A percentile compares a stretch with the other conserved stretches of the same genome.
These are phyloP conservation scores for Paragyromitra xinjiangensis DNA, from an alignment of 495 filamentous ascomycete genomes.

Conservation along the genomic window DNA sequence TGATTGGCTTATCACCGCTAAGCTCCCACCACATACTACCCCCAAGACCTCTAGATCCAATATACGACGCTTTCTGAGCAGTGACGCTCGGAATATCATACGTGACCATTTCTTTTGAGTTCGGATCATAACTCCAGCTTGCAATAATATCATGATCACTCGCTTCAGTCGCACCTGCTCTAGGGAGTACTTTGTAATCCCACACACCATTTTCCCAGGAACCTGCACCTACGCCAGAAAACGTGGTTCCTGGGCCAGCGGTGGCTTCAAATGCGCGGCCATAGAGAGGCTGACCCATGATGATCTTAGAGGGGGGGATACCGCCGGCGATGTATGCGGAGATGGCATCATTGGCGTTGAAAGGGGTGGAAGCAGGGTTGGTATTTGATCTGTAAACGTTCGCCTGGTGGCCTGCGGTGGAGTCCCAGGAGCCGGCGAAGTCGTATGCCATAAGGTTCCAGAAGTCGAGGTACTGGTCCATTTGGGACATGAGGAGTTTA, in stretches of 20 bases:
- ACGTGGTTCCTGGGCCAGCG: conserved; percentile 72
- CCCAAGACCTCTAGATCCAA: conserved; percentile 70
- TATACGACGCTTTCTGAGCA: conserved; percentile 70
- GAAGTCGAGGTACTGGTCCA: conserved; percentile 81
- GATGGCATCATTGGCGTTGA: conserved; percentile 73
- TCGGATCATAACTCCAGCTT: conserved; percentile 74
- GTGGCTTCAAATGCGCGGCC: conserved; percentile 81
- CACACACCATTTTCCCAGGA: conserved; percentile 80
- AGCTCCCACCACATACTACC: conserved; percentile 94
- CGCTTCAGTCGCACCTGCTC: conserved; percentile 62
- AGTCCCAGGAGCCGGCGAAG: conserved; percentile 76
- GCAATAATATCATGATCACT: conserved; percentile 67
- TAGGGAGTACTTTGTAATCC: conserved; percentile 74
- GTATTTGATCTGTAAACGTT: conserved; percentile 70
- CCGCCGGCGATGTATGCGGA: conserved; percentile 71
- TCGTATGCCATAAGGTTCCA: conserved; percentile 89
- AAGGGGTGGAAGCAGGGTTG: conserved; percentile 71
- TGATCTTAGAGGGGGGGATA: conserved; percentile 72
- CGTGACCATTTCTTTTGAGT: conserved; percentile 69
- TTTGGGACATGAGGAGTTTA: conserved; percentile 70
- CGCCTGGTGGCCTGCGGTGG: conserved; percentile 73
- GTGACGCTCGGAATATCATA: conserved; percentile 76
- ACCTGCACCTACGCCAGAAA: conserved; percentile 71
- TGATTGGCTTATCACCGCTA: conserved; percentile 70
- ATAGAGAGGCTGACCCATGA: conserved; percentile 86